Evolutionary conservation across 768 basidiomycete genomes (phyloP), one percentile per base, ranked within the genome.

Genomic region (Amanita rubescens): DNA sequence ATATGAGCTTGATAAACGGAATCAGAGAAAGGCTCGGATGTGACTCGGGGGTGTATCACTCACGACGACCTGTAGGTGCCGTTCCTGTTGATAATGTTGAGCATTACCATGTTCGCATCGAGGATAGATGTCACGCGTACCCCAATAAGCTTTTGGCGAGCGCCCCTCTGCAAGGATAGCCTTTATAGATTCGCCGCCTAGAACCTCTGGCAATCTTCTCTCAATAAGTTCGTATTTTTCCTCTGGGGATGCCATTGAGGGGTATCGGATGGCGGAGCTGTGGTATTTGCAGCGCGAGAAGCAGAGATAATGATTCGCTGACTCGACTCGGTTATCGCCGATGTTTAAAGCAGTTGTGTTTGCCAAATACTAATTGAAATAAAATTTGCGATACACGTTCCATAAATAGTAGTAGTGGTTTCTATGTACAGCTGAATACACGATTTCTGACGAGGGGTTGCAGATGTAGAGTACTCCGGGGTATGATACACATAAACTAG

Each of bases 51-150:
- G 46, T 50, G 2, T 15, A 34, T 6, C 10, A 56, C 90, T 71
- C 68, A 97, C 94, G 95, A 73, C 93, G 72, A 60, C 95, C 95
- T 7, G 95, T 98, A 0, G 94, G 84, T 17, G 95, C 92, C 17
- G 90, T 87, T 47, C 95, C 95, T 96, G 61, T 38, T 38, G 60
- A 6, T 53, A 19, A 37, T 57, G 39, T 58, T 49, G 53, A 50
- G 14, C 35, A 54, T 25, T 24, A 57, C 51, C 25, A 46, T 39
- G 50, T 46, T 48, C 42, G 57, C 35, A 56, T 48, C 32, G 32
- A 43, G 34, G 45, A 39, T 47, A 55, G 27, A 44, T 35, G 49
- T 37, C 47, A 53, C 60, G 76, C 84, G 54, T 61, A 85, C 94
- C 94, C 91, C 90, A 98, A 81, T 97, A 97, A 63, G 84, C 83